These are phyloP conservation scores for Cyclocybe cylindracea DNA, from an alignment of 768 basidiomycete species.

Conservation along the genomic window DNA sequence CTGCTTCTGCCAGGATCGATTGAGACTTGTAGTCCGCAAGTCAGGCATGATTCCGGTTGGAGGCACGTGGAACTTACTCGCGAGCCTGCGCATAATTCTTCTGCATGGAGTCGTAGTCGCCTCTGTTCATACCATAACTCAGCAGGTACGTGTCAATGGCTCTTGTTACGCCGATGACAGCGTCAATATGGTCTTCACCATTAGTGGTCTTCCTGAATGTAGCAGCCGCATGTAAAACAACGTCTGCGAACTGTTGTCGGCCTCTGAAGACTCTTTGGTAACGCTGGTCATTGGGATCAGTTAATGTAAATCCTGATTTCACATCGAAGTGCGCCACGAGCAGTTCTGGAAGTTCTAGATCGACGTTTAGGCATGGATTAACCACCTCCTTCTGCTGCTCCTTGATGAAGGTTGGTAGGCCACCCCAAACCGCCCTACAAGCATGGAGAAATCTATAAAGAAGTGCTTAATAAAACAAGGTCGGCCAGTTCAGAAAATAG, in stretches of 20 bases:
- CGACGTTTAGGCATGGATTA: conserved; percentile 57
- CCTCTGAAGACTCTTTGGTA: conserved; percentile 64
- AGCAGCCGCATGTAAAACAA: conserved; percentile 67
- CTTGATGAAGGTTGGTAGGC: conserved; percentile 70
- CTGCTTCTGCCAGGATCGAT: conserved; percentile 70
- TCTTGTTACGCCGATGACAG: conserved; percentile 69
- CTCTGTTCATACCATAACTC: conserved; percentile 64
- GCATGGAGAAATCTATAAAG: conserved; percentile 61
- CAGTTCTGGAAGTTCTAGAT: conserved; percentile 70
- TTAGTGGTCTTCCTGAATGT: conserved; percentile 60
- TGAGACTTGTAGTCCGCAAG: conserved; percentile 41
- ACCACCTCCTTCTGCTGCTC: conserved; percentile 57
- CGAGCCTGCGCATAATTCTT: conserved; percentile 65
- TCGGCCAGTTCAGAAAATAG: neutral
- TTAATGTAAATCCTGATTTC: conserved; percentile 73
- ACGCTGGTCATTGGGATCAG: conserved; percentile 70
- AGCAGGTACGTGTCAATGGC: conserved; percentile 78
- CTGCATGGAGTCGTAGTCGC: conserved; percentile 61
- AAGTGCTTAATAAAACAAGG: conserved; percentile 1
- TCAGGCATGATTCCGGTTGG: neutral
- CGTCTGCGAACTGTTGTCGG: conserved; percentile 64
- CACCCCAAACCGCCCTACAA: conserved; percentile 75
- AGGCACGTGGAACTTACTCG: conserved; percentile 45
- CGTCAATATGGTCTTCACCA: conserved; percentile 86
- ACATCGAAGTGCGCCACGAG: conserved; percentile 67